Percentiles rank a stretch among this genome's conserved stretches.
These are phyloP conservation scores for Truncatella angustata DNA, from an alignment of 2,329 filamentous ascomycete species.

Conservation along the genomic window DNA sequence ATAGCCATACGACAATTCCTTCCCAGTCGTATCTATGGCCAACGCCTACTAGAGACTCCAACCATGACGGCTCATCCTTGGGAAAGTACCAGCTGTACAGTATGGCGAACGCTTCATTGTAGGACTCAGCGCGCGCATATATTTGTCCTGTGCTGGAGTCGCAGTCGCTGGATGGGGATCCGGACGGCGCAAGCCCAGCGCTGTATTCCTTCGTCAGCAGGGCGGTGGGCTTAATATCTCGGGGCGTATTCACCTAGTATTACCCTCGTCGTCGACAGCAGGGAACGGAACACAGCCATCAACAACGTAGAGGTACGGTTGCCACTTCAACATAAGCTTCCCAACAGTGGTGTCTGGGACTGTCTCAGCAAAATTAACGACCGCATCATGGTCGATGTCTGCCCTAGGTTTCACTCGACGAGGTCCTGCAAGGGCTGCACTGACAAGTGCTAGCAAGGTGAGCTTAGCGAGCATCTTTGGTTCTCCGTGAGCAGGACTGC, in stretches of 20 bases:
- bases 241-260: background rate
- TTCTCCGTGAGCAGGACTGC: background rate
- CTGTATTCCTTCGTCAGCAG: conserved; percentile 12
- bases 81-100: conserved; percentile 35
- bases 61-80: conserved; percentile 35
- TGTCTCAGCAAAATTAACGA: conserved; percentile 6
- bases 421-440: conserved; percentile 1
- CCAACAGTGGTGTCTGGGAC: background rate
- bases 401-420: background rate
- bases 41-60: conserved; percentile 18
- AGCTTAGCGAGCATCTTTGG: background rate
- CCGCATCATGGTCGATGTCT: conserved; percentile 6
- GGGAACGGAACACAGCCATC: conserved; percentile 10
- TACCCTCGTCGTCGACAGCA: conserved; percentile 2
- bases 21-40: conserved; percentile 38
- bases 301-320: conserved; percentile 3
- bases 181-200: conserved; percentile 26
- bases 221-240: too few species aligned
- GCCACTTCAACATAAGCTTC: conserved; percentile 3
- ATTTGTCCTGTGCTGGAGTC: conserved; percentile 29
- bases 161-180: conserved; percentile 23
- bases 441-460: conserved; percentile 3
- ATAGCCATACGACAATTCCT: conserved; percentile 29
- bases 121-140: conserved; percentile 27
- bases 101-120: conserved; percentile 27